A percentile compares a stretch with the other conserved stretches of the same genome.
Evolutionary conservation across 208 protist species (phyloP).

Genomic region (Acanthamoeba lenticulata): DNA sequence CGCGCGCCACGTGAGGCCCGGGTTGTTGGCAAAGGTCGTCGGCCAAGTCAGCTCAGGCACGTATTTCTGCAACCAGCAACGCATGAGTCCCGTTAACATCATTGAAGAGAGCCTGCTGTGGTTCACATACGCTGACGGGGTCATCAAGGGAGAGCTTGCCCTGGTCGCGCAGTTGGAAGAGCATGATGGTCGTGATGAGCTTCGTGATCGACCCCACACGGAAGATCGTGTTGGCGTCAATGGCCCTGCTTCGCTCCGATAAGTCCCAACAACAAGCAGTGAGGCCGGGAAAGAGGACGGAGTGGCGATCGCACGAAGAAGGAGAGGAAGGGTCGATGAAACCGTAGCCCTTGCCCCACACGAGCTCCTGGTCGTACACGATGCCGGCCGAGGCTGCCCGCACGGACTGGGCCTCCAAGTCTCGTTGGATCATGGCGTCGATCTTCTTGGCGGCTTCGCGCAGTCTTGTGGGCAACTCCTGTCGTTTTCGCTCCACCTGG

Average conservation of each 20-base stretch:
- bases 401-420: not conserved
- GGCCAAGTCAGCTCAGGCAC: not conserved
- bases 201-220: conserved; percentile 24
- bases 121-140: not conserved
- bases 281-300: not conserved
- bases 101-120: not conserved
- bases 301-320: not conserved
- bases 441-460: not conserved
- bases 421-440: not conserved
- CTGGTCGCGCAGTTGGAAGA: conserved; percentile 8
- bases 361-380: conserved; percentile 43
- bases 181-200: conserved; percentile 37
- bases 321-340: not conserved
- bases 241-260: not conserved
- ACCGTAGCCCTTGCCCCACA: conserved; percentile 33
- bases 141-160: conserved; percentile 48
- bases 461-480: not conserved
- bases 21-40: not conserved
- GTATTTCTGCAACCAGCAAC: conserved; percentile 1
- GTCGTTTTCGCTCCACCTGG: not conserved
- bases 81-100: too few species aligned
- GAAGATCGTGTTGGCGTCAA: conserved; percentile 45
- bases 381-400: not conserved
- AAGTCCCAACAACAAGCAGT: not conserved
- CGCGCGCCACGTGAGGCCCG: conserved; percentile 36